These are phyloP conservation scores for Fusarium scirpi DNA, from an alignment of 2,329 filamentous ascomycete genomes.

Conservation along the genomic window DNA sequence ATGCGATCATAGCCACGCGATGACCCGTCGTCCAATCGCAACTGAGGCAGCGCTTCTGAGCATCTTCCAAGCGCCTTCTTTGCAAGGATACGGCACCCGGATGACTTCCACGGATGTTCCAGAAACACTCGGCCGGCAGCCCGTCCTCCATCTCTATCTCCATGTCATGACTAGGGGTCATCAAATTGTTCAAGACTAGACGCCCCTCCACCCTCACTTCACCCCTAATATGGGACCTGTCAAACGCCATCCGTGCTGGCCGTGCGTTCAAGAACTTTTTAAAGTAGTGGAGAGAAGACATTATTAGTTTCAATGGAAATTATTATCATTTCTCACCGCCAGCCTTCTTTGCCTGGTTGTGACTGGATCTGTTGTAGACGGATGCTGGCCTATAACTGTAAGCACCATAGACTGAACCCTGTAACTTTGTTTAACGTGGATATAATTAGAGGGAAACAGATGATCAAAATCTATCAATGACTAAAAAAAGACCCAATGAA, in stretches of 20 bases:
- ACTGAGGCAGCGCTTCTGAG: slow-evolving; percentile 27
- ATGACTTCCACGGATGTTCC: slow-evolving; percentile 37
- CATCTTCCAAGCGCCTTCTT: slow-evolving; percentile 42
- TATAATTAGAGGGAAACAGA: background rate
- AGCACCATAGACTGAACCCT: background rate
- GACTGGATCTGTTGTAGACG: background rate
- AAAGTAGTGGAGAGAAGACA: slow-evolving; percentile 14
- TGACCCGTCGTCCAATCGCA: slow-evolving; percentile 27
- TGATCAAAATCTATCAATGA: background rate
- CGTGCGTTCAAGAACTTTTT: slow-evolving; percentile 1
- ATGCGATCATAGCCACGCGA: slow-evolving; percentile 23
- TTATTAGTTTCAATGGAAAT: slow-evolving; percentile 21
- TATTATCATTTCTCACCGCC: slow-evolving; percentile 18
- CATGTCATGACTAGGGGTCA: slow-evolving; percentile 5
- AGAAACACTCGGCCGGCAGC: slow-evolving; percentile 44
- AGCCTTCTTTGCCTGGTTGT: slow-evolving; percentile 4
- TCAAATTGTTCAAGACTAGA: slow-evolving; percentile 9
- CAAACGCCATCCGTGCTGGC: slow-evolving; percentile 14
- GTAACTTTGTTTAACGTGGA: background rate
- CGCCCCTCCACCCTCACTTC: slow-evolving; percentile 13
- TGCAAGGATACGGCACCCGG: slow-evolving; percentile 38
- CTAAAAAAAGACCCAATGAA: background rate
- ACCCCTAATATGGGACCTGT: slow-evolving; percentile 27
- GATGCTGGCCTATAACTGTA: background rate
- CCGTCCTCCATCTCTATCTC: slow-evolving; percentile 9